phyloP scores from a whole-genome alignment of 2,329 filamentous ascomycete genomes.

The Beauveria medogensis region DNA sequence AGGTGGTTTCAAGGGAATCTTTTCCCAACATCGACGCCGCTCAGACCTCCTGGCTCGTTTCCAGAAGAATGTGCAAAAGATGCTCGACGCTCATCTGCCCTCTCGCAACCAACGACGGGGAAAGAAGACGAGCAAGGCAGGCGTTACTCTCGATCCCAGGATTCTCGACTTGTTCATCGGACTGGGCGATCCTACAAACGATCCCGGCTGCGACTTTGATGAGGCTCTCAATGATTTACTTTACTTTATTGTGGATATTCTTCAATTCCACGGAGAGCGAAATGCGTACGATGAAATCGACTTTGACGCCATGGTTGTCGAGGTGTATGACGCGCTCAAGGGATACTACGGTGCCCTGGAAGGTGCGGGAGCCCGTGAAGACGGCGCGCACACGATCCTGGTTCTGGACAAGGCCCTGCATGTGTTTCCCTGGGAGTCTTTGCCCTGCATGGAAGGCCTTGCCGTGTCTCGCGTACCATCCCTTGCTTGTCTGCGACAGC shows the following conservation, averaged over 20 bases:
- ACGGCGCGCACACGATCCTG: conserved; percentile 66
- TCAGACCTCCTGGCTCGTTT: conserved; percentile 64
- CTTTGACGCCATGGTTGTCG: conserved; percentile 84
- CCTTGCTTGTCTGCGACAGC: conserved; percentile 68
- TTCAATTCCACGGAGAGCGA: conserved; percentile 91
- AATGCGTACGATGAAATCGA: conserved; percentile 98
- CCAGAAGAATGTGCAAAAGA: conserved; percentile 65
- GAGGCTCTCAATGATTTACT: conserved; percentile 86
- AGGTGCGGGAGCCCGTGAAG: conserved; percentile 30
- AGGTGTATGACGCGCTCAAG: conserved; percentile 75
- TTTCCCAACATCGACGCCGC: conserved; percentile 63
- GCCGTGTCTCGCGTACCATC: conserved; percentile 86
- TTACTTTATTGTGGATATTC: conserved; percentile 92
- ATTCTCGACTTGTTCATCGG: conserved; percentile 86
- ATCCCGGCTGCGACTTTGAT: conserved; percentile 65
- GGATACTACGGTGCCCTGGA: conserved; percentile 58
- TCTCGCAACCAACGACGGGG: conserved; percentile 59
- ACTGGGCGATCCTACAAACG: conserved; percentile 62
- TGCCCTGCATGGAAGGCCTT: conserved; percentile 72
- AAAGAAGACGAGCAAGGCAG: conserved; percentile 40
- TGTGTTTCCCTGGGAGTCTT: conserved; percentile 88
- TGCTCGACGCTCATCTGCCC: conserved; percentile 77
- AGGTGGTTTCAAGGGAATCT: conserved; percentile 89
- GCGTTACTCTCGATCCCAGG: conserved; percentile 44
- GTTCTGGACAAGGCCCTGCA: conserved; percentile 89